phyloP scores from a whole-genome alignment of 768 basidiomycete species.

The Lactarius hengduanensis region DNA sequence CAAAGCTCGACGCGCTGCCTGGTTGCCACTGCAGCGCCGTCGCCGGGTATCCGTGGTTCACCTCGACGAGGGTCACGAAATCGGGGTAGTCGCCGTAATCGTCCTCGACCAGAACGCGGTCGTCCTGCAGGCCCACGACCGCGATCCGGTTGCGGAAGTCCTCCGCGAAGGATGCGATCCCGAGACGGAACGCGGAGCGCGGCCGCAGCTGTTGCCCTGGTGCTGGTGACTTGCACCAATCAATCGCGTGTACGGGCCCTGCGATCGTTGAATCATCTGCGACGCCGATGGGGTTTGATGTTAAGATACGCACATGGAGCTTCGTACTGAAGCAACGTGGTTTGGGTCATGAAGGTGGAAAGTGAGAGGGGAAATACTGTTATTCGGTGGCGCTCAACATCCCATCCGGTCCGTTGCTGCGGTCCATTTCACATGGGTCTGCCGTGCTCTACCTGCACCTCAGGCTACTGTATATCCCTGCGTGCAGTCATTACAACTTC shows the following conservation, averaged over 20 bases:
- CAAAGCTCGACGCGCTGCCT: slow-evolving; percentile 55
- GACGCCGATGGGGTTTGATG: neutral
- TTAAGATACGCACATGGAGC: slow-evolving; percentile 65
- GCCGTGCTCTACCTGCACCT: too few species aligned
- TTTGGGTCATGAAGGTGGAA: slow-evolving; percentile 55
- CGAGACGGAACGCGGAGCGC: slow-evolving; percentile 79
- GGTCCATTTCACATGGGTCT: neutral
- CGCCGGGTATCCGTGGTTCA: slow-evolving; percentile 88
- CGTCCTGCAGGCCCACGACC: slow-evolving; percentile 76
- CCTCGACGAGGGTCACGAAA: slow-evolving; percentile 82
- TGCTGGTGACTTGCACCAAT: slow-evolving; percentile 83
- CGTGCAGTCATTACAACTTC: too few species aligned
- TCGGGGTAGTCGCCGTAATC: slow-evolving; percentile 81
- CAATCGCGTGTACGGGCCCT: slow-evolving; percentile 83
- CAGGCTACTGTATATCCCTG: too few species aligned
- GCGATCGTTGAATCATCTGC: slow-evolving; percentile 17
- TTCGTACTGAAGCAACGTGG: slow-evolving; percentile 76
- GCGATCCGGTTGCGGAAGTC: slow-evolving; percentile 82
- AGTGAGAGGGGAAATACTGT: slow-evolving; percentile 3
- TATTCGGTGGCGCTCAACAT: neutral
- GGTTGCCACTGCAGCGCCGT: slow-evolving; percentile 96
- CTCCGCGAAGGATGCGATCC: slow-evolving; percentile 81
- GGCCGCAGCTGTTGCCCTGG: slow-evolving; percentile 71
- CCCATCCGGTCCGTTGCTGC: neutral
- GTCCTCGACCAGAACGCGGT: slow-evolving; percentile 83